A percentile compares a stretch with the other conserved stretches of the same genome.
Conservation (phyloP, 371 early-diverging fungal genomes). For the Rhizopus delemar region DNA sequence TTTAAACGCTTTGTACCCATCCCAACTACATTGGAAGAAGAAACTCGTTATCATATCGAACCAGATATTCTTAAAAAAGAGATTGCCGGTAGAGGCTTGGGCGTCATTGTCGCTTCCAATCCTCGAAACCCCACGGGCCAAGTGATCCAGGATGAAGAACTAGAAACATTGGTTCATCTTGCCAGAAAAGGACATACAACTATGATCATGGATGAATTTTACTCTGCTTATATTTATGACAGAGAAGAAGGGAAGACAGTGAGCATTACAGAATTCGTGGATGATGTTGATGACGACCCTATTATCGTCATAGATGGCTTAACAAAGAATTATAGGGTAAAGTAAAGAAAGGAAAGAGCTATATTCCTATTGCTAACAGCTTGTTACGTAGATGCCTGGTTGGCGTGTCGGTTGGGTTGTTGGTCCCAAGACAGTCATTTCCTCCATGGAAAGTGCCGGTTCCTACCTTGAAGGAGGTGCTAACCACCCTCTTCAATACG, state of each 20-base stretch:
- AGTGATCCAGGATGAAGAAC: conserved; percentile 44
- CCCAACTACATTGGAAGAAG: conserved; percentile 50
- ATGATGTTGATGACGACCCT: conserved; percentile 51
- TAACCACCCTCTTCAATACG: conserved; percentile 53
- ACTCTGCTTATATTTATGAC: conserved; percentile 53
- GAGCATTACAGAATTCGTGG: conserved; percentile 41
- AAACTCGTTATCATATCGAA: conserved; percentile 42
- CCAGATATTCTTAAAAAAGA: conserved; percentile 43
- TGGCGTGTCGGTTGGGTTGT: conserved; percentile 61
- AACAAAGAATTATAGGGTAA: conserved; percentile 49
- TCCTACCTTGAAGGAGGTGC: conserved; percentile 58
- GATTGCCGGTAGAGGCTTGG: conserved; percentile 45
- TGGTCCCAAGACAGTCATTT: conserved; percentile 50
- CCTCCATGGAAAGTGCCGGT: conserved; percentile 50
- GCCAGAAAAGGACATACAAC: conserved; percentile 46
- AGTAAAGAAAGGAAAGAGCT: neutral
- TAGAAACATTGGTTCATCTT: conserved; percentile 37
- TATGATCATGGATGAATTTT: conserved; percentile 54
- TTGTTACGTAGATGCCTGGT: conserved; percentile 41
- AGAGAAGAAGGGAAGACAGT: conserved; percentile 44
- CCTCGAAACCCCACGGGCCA: conserved; percentile 60
- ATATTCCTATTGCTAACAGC: neutral
- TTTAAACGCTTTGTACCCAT: conserved; percentile 58
- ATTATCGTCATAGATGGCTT: conserved; percentile 48
- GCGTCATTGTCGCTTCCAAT: conserved; percentile 52